Evolutionary conservation across 805 yeast genomes (phyloP).

Genomic region (Wilhelminamyces savonicus): DNA sequence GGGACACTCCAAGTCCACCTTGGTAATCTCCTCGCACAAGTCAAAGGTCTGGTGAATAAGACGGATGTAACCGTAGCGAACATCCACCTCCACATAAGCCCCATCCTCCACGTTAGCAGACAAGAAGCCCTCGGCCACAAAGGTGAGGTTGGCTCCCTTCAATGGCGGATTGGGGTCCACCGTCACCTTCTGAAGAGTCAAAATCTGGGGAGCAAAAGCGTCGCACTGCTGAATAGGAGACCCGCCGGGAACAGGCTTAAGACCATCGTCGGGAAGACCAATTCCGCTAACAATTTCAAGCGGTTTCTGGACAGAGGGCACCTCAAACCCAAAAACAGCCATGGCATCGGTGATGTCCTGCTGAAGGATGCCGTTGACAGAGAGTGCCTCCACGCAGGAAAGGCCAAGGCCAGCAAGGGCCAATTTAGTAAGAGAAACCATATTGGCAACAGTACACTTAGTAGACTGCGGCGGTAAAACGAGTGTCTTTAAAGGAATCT

Average conservation of each 20-base stretch:
- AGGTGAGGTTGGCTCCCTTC: conserved; percentile 78
- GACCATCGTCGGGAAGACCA: conserved; percentile 24
- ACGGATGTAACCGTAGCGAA: conserved; percentile 85
- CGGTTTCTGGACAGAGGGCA: background rate
- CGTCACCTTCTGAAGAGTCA: conserved; percentile 52
- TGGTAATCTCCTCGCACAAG: conserved; percentile 78
- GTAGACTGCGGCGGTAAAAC: no score
- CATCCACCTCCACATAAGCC: conserved; percentile 91
- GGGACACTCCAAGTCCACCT: conserved; percentile 86
- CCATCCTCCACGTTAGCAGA: conserved; percentile 62
- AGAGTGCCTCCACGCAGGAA: background rate
- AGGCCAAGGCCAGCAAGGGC: background rate
- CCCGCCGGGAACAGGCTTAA: conserved; percentile 85
- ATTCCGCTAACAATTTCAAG: conserved; percentile 9
- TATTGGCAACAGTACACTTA: no score
- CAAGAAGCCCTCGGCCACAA: conserved; percentile 67
- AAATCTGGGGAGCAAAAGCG: conserved; percentile 51
- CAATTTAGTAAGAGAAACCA: background rate
- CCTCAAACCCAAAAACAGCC: background rate
- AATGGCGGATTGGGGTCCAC: conserved; percentile 84
- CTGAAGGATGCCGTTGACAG: background rate
- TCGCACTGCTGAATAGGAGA: conserved; percentile 84
- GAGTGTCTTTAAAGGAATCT: no score
- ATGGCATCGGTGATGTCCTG: background rate
- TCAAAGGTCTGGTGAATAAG: conserved; percentile 87